phyloP scores from a whole-genome alignment of 352 stramenopile genomes.

The Phytophthora europaea region DNA sequence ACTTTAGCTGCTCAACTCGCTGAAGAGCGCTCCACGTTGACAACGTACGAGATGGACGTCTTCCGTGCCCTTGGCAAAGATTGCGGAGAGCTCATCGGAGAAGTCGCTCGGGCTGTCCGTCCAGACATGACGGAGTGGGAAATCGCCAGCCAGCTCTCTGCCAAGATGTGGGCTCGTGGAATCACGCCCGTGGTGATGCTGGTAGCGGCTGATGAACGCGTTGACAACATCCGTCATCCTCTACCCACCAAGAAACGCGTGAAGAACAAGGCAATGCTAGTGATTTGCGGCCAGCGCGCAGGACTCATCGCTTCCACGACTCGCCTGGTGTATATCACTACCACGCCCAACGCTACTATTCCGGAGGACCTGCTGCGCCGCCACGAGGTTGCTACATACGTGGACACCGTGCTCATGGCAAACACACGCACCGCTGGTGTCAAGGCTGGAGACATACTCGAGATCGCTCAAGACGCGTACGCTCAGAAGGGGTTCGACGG shows the following conservation, averaged over 20 bases:
- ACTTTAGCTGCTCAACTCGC: conserved; percentile 44
- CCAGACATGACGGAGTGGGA: conserved; percentile 69
- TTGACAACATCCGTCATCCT: conserved; percentile 74
- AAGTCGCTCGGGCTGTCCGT: conserved; percentile 53
- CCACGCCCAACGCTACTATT: conserved; percentile 37
- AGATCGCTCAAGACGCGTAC: conserved; percentile 68
- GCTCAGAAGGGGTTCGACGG: conserved; percentile 57
- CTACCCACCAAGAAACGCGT: conserved; percentile 76
- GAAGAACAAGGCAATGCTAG: conserved; percentile 82
- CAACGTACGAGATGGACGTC: conserved; percentile 60
- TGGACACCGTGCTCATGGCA: conserved; percentile 69
- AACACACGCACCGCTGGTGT: conserved; percentile 45
- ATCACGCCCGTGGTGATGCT: conserved; percentile 74
- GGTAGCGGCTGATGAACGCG: conserved; percentile 72
- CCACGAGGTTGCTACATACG: conserved; percentile 75
- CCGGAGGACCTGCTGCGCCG: conserved; percentile 58
- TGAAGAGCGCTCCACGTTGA: conserved; percentile 57
- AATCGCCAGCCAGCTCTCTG: conserved; percentile 53
- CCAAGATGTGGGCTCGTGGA: conserved; percentile 44
- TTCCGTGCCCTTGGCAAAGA: conserved; percentile 67
- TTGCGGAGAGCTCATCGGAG: conserved; percentile 71
- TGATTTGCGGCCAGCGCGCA: conserved; percentile 74
- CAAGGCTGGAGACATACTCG: conserved; percentile 57
- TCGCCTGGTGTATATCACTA: conserved; percentile 76
- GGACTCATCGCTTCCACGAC: conserved; percentile 73